phyloP scores from a whole-genome alignment of 768 basidiomycete species.

The Lactifluus volemus region DNA sequence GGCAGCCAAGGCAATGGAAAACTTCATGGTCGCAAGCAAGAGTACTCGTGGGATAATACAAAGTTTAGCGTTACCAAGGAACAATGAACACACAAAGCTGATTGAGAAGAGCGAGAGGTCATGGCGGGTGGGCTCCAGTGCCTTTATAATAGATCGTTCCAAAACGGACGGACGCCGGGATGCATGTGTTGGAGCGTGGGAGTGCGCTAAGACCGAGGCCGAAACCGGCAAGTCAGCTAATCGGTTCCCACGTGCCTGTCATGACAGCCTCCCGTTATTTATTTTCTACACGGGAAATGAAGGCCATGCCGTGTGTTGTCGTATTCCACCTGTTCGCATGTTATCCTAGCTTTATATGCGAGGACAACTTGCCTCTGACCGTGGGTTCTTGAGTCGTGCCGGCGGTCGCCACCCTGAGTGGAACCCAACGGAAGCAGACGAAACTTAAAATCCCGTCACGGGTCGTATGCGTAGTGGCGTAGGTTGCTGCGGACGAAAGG shows the following conservation, averaged over 20 bases:
- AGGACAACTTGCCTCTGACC: not conserved
- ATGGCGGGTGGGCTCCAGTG: not conserved
- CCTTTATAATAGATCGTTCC: no score
- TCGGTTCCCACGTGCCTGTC: not conserved
- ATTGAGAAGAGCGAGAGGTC: not conserved
- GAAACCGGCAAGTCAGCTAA: no score
- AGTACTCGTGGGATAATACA: not conserved
- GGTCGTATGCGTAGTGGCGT: no score
- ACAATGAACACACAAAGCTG: not conserved
- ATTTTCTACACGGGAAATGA: not conserved
- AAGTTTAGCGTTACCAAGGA: not conserved
- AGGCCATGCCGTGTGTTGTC: not conserved
- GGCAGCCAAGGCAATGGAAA: slow-evolving; percentile 24
- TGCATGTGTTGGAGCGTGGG: no score
- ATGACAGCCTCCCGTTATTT: no score
- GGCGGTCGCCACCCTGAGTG: no score
- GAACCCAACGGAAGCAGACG: no score
- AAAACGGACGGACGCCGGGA: no score
- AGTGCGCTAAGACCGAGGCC: no score
- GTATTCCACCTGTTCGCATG: not conserved
- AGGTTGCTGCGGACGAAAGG: no score
- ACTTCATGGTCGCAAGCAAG: slow-evolving; percentile 25
- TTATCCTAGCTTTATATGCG: not conserved
- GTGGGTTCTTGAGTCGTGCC: no score
- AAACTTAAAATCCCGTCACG: no score